Evolutionary conservation across 495 filamentous ascomycete species (phyloP).

Genomic region (Podospora sp.): DNA sequence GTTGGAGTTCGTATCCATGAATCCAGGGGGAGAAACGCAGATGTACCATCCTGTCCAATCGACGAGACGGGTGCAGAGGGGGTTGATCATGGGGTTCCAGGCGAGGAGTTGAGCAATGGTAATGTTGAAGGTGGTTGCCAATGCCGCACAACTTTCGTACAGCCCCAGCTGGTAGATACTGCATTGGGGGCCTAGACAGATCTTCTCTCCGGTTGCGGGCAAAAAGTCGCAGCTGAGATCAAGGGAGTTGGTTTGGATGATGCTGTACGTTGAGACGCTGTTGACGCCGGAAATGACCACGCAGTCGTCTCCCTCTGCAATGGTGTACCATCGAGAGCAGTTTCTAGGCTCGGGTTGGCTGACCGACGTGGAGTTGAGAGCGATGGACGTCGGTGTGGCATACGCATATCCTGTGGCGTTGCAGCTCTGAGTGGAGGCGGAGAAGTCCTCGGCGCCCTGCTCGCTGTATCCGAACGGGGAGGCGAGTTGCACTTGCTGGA

Average conservation of each 20-base stretch:
- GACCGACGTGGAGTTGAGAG: not conserved
- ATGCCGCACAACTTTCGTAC: conserved; percentile 13
- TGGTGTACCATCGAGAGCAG: not conserved
- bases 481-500: not conserved
- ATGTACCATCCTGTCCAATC: not conserved
- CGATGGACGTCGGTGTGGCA: conserved; percentile 12
- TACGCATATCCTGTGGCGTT: not conserved
- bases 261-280: conserved; percentile 5
- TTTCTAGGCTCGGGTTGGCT: not conserved
- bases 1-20: no score
- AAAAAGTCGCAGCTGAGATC: conserved; percentile 4
- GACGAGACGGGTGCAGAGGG: conserved; percentile 11
- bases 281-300: not conserved
- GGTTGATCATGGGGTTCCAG: conserved; percentile 22
- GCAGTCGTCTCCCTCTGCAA: conserved; percentile 14
- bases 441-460: conserved; percentile 5
- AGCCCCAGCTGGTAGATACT: conserved; percentile 7
- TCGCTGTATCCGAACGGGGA: conserved; percentile 17
- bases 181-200: conserved; percentile 7
- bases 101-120: no score
- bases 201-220: not conserved
- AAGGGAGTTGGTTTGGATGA: not conserved
- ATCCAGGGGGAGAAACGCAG: conserved; percentile 7
- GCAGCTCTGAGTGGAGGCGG: conserved; percentile 2
- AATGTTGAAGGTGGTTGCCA: no score